phyloP scores from a whole-genome alignment of 148 eudicot species.

The Rhododendron ferrugineum region DNA sequence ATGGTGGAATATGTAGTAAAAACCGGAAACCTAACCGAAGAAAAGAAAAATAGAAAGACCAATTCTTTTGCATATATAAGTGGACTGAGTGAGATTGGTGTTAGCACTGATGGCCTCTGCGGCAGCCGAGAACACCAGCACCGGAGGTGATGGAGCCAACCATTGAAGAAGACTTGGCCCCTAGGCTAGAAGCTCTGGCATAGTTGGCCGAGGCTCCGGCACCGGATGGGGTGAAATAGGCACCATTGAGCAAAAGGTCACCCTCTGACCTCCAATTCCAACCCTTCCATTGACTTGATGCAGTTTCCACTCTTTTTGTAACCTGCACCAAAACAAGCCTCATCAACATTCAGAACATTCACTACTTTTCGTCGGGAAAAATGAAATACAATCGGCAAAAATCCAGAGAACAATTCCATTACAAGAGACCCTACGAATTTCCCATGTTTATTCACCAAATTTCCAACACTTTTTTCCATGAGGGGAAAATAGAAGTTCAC shows the following conservation, averaged over 20 bases:
- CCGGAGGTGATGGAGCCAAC: constrained; percentile 68
- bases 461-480: neutral
- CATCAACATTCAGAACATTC: neutral
- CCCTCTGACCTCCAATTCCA: constrained; percentile 99
- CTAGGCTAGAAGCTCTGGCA: constrained; percentile 82
- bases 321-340: constrained; percentile 38
- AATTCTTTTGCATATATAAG: neutral
- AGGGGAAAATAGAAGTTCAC: constrained; percentile 17
- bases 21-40: constrained; percentile 5
- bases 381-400: too few species aligned
- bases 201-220: constrained; percentile 86
- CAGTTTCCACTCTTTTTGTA: constrained; percentile 84
- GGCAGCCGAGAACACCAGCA: constrained; percentile 77
- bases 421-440: neutral
- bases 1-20: constrained; percentile 13
- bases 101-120: constrained; percentile 58
- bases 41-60: neutral
- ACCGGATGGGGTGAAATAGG: constrained; percentile 82
- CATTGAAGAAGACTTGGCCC: constrained; percentile 87
- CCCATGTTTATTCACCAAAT: neutral
- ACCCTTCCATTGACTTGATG: constrained; percentile 47
- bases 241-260: constrained; percentile 79
- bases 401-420: too few species aligned
- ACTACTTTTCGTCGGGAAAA: too few species aligned
- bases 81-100: constrained; percentile 14